phyloP scores from a whole-genome alignment of 108 stramenopile genomes.

The Parietichytrium sp. region DNA sequence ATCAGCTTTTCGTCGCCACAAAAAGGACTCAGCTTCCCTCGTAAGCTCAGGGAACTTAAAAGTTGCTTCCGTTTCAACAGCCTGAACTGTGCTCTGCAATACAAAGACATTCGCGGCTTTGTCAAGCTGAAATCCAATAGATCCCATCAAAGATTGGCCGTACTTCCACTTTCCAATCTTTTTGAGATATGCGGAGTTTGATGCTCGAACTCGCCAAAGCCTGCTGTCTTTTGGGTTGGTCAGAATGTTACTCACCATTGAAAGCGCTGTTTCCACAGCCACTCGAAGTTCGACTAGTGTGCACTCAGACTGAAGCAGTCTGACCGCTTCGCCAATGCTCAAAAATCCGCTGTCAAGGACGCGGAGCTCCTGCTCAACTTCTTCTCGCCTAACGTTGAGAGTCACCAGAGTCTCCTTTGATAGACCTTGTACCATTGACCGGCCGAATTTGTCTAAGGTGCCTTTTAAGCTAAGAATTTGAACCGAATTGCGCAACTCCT shows the following conservation, averaged over 20 bases:
- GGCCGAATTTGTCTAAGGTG: neutral
- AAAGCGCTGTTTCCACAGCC: neutral
- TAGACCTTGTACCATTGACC: slow-evolving; percentile 5
- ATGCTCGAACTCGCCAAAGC: neutral
- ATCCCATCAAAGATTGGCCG: neutral
- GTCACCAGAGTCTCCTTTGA: neutral
- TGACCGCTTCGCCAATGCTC: neutral
- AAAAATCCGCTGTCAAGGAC: neutral
- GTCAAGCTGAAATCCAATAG: neutral
- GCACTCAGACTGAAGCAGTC: neutral
- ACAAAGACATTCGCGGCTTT: neutral
- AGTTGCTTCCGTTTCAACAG: neutral
- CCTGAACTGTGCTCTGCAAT: neutral
- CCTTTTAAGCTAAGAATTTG: neutral
- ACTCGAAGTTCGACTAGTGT: neutral
- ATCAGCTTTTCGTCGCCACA: slow-evolving; percentile 29
- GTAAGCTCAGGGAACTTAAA: neutral
- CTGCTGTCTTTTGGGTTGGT: neutral
- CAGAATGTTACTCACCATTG: neutral
- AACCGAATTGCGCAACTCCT: too few species aligned
- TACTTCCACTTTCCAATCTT: neutral
- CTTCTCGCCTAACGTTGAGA: neutral
- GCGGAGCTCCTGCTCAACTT: slow-evolving; percentile 24
- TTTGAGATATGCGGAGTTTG: neutral
- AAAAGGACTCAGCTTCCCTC: neutral